phyloP scores from a whole-genome alignment of 768 basidiomycete genomes.

The Podaxis sp. region DNA sequence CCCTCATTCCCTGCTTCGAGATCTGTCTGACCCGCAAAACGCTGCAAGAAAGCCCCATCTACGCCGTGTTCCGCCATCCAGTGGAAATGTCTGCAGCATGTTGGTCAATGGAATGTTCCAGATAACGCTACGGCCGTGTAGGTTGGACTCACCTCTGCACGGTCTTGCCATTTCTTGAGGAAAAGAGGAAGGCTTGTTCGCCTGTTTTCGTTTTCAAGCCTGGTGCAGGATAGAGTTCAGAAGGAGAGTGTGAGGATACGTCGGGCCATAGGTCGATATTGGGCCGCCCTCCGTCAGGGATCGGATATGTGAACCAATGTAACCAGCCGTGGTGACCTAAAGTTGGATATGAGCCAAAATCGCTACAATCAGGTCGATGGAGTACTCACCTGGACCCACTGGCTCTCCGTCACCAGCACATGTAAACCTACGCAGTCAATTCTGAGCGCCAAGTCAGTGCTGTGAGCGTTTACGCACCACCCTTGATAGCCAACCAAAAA shows the following conservation, averaged over 20 bases:
- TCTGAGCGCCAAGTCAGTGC: background rate
- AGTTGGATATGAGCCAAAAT: background rate
- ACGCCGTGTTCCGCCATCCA: constrained; percentile 86
- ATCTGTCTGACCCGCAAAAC: constrained; percentile 72
- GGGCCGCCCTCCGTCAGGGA: constrained; percentile 67
- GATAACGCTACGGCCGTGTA: background rate
- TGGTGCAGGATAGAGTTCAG: constrained; percentile 69
- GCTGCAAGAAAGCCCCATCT: constrained; percentile 80
- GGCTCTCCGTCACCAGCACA: constrained; percentile 70
- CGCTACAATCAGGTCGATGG: background rate
- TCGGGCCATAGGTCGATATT: constrained; percentile 84
- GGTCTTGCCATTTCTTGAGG: constrained; percentile 73
- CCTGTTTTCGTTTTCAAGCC: constrained; percentile 60
- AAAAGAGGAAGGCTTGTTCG: constrained; percentile 70
- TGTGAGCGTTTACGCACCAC: constrained; percentile 48
- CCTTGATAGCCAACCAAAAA: constrained; percentile 87
- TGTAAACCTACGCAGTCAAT: constrained; percentile 54
- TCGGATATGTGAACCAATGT: constrained; percentile 77
- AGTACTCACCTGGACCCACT: constrained; percentile 52
- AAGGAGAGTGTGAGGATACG: constrained; percentile 63
- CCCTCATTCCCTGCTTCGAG: constrained; percentile 53
- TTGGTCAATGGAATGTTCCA: background rate
- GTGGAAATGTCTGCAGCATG: constrained; percentile 55
- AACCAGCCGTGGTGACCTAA: constrained; percentile 82
- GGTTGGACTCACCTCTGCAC: constrained; percentile 49